These are phyloP conservation scores for Chaetomium olivaceum DNA, from an alignment of 2,329 filamentous ascomycete species.

Conservation along the genomic window DNA sequence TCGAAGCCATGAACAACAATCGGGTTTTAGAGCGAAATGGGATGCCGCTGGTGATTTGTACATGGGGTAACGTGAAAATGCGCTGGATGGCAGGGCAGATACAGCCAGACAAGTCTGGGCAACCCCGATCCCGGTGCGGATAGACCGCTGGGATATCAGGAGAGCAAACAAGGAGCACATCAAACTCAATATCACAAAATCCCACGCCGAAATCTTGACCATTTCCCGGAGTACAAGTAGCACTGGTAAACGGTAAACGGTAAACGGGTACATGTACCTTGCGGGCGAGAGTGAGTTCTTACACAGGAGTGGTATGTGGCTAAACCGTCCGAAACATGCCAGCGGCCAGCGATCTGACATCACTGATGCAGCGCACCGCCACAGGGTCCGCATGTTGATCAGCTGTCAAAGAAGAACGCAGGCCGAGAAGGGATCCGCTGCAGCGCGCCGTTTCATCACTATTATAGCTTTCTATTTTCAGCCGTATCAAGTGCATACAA, in stretches of 20 bases:
- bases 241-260: not conserved
- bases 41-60: constrained; percentile 28
- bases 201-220: not conserved
- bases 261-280: not conserved
- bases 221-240: not conserved
- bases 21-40: constrained; percentile 27
- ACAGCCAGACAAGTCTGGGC: constrained; percentile 15
- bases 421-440: not conserved
- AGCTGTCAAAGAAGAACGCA: not conserved
- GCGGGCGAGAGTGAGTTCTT: not conserved
- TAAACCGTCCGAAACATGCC: not conserved
- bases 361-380: constrained; percentile 10
- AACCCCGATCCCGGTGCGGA: constrained; percentile 19
- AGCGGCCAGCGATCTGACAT: not conserved
- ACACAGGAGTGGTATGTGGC: constrained; percentile 5
- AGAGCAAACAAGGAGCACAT: constrained; percentile 14
- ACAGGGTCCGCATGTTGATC: not conserved
- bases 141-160: constrained; percentile 18
- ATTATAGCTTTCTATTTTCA: not conserved
- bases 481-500: not conserved
- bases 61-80: constrained; percentile 27
- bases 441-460: not conserved
- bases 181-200: constrained; percentile 4
- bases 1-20: constrained; percentile 32
- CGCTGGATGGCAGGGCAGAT: constrained; percentile 23